Evolutionary conservation across 1,284 basidiomycete species (phyloP), one percentile per base, ranked within the genome.

Genomic region (Coniferiporia sulphurascens): DNA sequence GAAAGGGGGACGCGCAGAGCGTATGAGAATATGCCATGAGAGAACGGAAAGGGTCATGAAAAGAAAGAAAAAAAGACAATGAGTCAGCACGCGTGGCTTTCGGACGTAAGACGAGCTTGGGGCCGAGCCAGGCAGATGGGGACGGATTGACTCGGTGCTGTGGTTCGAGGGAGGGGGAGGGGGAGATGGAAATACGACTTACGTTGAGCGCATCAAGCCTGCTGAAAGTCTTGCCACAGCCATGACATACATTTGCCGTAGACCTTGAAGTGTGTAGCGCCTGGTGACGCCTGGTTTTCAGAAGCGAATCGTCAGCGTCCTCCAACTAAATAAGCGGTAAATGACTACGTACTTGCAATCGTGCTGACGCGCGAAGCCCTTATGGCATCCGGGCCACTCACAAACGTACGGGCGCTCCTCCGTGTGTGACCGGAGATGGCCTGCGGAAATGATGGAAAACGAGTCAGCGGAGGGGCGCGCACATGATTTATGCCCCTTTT

Each of bases 391-490:
- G 1, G 92, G 91, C 83, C 91, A 95, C 61, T 91, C 85, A 72
- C 95, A 98, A 63, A 93, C 85, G 74, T 93, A 98, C 38, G 95
- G 95, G 60, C 93, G 80, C 73, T 97, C 93, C 71, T 96, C 94
- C 27, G 94, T 96, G 72, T 98, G 95, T n/a, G 94, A 96, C 66
- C 95, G 85, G 65, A 98, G 73, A 76, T 98, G 95, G 54, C 95
- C 95, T 86, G 77, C 71, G 60, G 77, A 58, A 58, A 51, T 53
- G 63, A 63, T 67, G 68, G 62, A 65, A 56, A 65, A 38, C 48
- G 55, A 52, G 60, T 43, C 41, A 43, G 41, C 48, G 21, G 22
- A 19, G 43, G 46, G 44, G 58, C 56, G 58, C 44, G 62, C 52
- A 57, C 57, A 56, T 58, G 54, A 27, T 60, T 45, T 64, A 27